These are phyloP conservation scores for Neurospora sp. DNA, from an alignment of 495 filamentous ascomycete genomes.

Conservation along the genomic window DNA sequence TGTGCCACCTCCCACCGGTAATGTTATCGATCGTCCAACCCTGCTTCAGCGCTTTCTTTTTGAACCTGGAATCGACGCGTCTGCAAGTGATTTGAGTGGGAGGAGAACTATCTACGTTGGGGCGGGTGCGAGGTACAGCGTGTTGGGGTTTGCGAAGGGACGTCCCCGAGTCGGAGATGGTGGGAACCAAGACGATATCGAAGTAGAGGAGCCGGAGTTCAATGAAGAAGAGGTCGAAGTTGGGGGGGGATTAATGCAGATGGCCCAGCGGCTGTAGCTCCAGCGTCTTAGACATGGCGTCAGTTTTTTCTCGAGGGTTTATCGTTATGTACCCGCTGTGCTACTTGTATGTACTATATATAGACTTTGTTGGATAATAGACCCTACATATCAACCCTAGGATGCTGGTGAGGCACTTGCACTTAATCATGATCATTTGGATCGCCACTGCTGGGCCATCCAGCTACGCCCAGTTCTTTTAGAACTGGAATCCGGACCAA, in stretches of 20 bases:
- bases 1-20: conserved; percentile 43
- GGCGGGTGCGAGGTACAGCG: conserved; percentile 53
- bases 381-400: not conserved
- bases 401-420: not conserved
- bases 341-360: not conserved
- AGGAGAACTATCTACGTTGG: conserved; percentile 29
- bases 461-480: not conserved
- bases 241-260: not conserved
- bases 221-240: not conserved
- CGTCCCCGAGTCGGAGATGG: not conserved
- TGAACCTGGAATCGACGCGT: not conserved
- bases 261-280: not conserved
- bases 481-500: conserved; percentile 32
- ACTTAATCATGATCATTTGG: not conserved
- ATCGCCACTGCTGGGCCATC: not conserved
- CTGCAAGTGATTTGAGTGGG: not conserved
- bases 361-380: not conserved
- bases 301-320: not conserved
- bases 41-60: conserved; percentile 39
- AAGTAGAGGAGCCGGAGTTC: not conserved
- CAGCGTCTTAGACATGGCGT: not conserved
- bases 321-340: not conserved
- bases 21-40: conserved; percentile 50
- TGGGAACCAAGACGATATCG: not conserved
- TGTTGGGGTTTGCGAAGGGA: conserved; percentile 29